Conservation (phyloP, 1,139 yeast species). For the Scheffersomyces insectosa region DNA sequence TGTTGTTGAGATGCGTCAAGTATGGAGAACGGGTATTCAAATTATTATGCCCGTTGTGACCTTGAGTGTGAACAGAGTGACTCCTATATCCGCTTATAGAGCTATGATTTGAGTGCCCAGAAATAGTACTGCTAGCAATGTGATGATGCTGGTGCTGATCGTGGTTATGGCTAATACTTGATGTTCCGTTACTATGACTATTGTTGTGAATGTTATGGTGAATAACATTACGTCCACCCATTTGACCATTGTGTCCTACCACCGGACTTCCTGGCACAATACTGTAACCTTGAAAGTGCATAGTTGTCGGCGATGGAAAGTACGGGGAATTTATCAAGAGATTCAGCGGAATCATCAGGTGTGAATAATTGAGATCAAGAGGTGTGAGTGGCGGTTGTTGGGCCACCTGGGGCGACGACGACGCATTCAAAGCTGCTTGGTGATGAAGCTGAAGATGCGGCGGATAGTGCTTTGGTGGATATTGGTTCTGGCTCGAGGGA, state of each 20-base stretch:
- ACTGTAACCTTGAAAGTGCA: conserved; percentile 11
- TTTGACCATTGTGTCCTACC: too few relatives aligned
- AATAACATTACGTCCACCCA: background rate
- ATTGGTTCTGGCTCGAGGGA: background rate
- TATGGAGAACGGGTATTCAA: conserved; percentile 13
- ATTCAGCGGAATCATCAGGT: conserved; percentile 72
- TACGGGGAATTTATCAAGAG: conserved; percentile 68
- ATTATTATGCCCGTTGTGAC: conserved; percentile 15
- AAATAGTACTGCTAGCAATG: too few relatives aligned
- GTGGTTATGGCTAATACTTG: conserved; percentile 11
- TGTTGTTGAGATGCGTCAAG: conserved; percentile 19
- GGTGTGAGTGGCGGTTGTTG: conserved; percentile 36
- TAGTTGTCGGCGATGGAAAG: conserved; percentile 34
- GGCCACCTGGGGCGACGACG: too few relatives aligned
- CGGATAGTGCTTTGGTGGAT: conserved; percentile 4
- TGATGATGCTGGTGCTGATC: conserved; percentile 15
- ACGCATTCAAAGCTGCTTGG: background rate
- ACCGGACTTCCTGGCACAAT: too few relatives aligned
- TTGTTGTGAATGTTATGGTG: background rate
- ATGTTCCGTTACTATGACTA: conserved; percentile 14
- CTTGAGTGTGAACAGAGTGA: conserved; percentile 7
- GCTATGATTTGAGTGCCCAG: too few relatives aligned
- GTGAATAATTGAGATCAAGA: conserved; percentile 53
- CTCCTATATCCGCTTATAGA: too few relatives aligned
- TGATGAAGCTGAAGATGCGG: conserved; percentile 1